Base-by-base conservation (phyloP, 2,329 filamentous ascomycete species). In the Rutstroemia sp. region DNA sequence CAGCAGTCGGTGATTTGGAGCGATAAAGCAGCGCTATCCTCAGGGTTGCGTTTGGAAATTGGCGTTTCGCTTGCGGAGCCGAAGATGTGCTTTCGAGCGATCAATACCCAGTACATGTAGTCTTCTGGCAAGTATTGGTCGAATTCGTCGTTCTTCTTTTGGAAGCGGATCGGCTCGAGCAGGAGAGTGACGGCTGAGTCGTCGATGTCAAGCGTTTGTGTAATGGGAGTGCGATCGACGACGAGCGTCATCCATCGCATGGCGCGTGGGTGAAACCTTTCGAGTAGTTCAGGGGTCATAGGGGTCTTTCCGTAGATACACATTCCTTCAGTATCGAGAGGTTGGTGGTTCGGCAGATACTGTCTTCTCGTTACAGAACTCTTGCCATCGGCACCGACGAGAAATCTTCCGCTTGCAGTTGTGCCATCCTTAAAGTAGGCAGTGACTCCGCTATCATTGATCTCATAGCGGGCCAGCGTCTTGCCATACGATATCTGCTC, bases 261-360 rank as follows among this genome's bases (percentile, higher is more conserved):
- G 10, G 60, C 60, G 8, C 60, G 52, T 0, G 59, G 21, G 3
- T 59, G 58, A 23, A 68, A 61, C 0, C 54, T 48, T 12, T 51
- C 47, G 4, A 56, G 21, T 10, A 70, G 55, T 36, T 69, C 66
- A 2, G 54, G 44, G 2, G 64, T 70, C 23, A 73, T 39, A 2
- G 65, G 63, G 1, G 73, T 74, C 58, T 73, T 74, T 19, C 73
- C 73, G 51, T 72, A 76, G 10, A 76, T 66, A 25, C 69, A 68
- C 10, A 71, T 63, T 16, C 68, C 67, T 8, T 68, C 65, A 0
- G 73, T 73, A 57, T 77, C 73, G 4, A 76, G 49, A 4, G 67
- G 57, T 19, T 64, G 58, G 38, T 68, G 66, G 1, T 67, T 51
- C 0, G 73, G 74, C 2, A 74, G 57, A 17, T 69, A 60, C 54